phyloP scores from a whole-genome alignment of 2,329 filamentous ascomycete genomes.

The Septoria linicola region DNA sequence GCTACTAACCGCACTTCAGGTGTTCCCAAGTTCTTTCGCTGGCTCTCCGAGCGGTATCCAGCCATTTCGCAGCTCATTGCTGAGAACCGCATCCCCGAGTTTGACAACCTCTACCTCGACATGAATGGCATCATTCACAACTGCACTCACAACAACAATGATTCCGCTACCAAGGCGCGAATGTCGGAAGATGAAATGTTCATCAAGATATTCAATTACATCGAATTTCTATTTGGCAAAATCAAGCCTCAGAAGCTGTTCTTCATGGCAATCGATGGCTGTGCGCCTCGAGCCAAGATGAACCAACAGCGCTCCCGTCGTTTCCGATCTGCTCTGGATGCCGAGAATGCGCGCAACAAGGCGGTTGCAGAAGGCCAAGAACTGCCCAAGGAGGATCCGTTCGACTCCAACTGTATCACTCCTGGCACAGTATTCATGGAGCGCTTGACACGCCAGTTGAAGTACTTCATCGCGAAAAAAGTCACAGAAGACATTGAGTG shows the following conservation, averaged over 20 bases:
- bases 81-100: slow-evolving; percentile 98
- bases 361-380: slow-evolving; percentile 84
- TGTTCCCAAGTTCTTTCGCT: slow-evolving; percentile 94
- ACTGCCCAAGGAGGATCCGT: slow-evolving; percentile 91
- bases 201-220: slow-evolving; percentile 99
- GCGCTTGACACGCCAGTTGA: slow-evolving; percentile 86
- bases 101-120: slow-evolving; percentile 93
- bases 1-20: slow-evolving; percentile 50
- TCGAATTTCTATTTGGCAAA: slow-evolving; percentile 96
- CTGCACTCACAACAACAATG: slow-evolving; percentile 95
- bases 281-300: slow-evolving; percentile 98
- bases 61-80: slow-evolving; percentile 97
- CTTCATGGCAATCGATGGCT: slow-evolving; percentile 99
- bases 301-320: slow-evolving; percentile 96
- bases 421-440: slow-evolving; percentile 98
- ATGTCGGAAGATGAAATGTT: slow-evolving; percentile 99
- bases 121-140: slow-evolving; percentile 99
- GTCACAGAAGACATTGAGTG: slow-evolving; percentile 95
- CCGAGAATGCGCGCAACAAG: slow-evolving; percentile 85
- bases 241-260: slow-evolving; percentile 98
- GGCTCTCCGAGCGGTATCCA: slow-evolving; percentile 98
- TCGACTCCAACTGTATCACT: slow-evolving; percentile 99
- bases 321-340: slow-evolving; percentile 91
- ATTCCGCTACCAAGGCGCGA: slow-evolving; percentile 86
- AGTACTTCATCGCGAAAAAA: slow-evolving; percentile 99